These are phyloP conservation scores for Bruguiera sexangula DNA, from an alignment of 345 rosid genomes.

Conservation along the genomic window DNA sequence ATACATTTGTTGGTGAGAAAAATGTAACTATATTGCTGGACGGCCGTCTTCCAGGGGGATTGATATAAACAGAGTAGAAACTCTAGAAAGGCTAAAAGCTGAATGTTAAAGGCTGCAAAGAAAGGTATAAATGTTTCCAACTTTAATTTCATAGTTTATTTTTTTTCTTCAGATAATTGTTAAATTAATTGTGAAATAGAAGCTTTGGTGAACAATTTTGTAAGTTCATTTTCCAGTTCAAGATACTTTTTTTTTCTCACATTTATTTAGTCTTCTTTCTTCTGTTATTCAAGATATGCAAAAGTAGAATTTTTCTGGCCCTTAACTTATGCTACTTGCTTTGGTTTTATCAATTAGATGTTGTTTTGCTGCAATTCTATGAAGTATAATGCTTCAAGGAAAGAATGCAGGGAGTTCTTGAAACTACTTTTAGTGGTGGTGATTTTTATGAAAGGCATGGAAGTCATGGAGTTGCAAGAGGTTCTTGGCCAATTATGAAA, in stretches of 20 bases:
- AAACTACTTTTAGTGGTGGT: constrained; percentile 40
- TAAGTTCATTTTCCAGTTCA: no score
- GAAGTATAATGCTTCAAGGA: constrained; percentile 57
- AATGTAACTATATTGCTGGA: constrained; percentile 53
- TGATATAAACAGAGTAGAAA: constrained; percentile 38
- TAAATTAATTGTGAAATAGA: background rate
- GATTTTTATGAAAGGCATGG: constrained; percentile 37
- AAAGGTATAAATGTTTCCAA: constrained; percentile 45
- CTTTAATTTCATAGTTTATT: background rate
- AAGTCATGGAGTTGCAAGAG: constrained; percentile 43
- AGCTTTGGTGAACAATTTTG: no score
- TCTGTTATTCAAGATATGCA: background rate
- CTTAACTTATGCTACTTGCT: background rate
- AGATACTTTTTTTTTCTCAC: no score
- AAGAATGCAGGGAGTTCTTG: constrained; percentile 60
- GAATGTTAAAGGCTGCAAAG: constrained; percentile 47
- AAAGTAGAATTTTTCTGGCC: background rate
- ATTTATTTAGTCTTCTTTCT: no score
- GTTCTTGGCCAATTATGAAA: constrained; percentile 52
- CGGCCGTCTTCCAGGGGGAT: constrained; percentile 39
- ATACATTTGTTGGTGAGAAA: background rate
- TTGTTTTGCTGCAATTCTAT: constrained; percentile 63
- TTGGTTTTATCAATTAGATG: constrained; percentile 45
- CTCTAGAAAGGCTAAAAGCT: constrained; percentile 46
- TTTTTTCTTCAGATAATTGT: background rate